Conservation (phyloP, 169 alveolate genomes). For the Plasmodium adleri region DNA sequence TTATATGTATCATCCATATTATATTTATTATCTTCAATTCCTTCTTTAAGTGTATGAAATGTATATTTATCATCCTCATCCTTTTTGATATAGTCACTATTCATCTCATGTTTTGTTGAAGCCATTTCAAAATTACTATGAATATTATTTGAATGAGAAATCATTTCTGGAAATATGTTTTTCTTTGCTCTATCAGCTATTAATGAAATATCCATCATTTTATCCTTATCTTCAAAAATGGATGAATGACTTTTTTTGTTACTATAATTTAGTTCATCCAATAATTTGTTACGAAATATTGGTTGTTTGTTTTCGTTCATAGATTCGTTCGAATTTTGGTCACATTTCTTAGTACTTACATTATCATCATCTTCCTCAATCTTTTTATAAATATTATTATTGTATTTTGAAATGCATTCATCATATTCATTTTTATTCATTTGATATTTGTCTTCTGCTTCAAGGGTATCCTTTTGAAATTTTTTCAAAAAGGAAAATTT, state of each 20-base stretch:
- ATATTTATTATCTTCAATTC: background rate
- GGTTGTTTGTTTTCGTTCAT: slow-evolving; percentile 9
- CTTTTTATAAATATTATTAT: background rate
- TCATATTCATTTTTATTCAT: slow-evolving; percentile 4
- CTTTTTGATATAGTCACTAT: background rate
- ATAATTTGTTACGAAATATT: slow-evolving; percentile 25
- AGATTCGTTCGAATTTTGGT: background rate
- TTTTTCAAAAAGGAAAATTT: too few species aligned
- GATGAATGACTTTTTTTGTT: slow-evolving; percentile 38
- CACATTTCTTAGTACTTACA: background rate
- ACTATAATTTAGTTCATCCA: slow-evolving; percentile 48
- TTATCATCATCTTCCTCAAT: background rate
- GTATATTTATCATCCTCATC: background rate
- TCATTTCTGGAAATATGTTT: slow-evolving; percentile 34
- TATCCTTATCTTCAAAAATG: background rate
- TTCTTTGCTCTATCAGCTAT: slow-evolving; percentile 40
- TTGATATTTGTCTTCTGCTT: slow-evolving; percentile 3
- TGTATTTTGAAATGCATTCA: background rate
- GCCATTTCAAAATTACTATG: background rate
- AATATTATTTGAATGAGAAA: slow-evolving; percentile 12
- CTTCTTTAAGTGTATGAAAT: background rate
- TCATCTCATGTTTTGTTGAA: background rate
- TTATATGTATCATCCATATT: slow-evolving; percentile 21
- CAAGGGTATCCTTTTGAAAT: background rate
- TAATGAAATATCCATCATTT: slow-evolving; percentile 27